These are phyloP conservation scores for Melanomma pulvis-pyrius DNA, from an alignment of 495 filamentous ascomycete species.

Conservation along the genomic window DNA sequence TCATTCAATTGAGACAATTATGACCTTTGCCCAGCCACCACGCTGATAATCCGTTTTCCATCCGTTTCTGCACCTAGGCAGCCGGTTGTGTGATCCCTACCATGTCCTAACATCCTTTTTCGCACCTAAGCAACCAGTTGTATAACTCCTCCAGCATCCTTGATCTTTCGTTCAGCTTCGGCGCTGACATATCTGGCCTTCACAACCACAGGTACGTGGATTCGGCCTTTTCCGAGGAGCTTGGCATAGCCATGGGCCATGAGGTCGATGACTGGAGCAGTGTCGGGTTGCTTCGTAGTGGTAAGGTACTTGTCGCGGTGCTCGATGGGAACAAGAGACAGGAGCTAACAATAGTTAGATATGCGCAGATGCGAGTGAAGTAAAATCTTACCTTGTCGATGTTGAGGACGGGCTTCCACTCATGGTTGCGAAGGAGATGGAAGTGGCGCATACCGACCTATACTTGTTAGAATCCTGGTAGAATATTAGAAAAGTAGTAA, in stretches of 20 bases:
- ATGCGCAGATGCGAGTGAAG: background rate
- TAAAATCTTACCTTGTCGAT: constrained; percentile 62
- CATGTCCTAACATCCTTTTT: constrained; percentile 58
- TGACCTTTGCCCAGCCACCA: constrained; percentile 44
- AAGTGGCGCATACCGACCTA: constrained; percentile 97
- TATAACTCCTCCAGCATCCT: constrained; percentile 85
- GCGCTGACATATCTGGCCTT: constrained; percentile 85
- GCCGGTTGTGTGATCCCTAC: constrained; percentile 91
- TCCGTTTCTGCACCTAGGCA: constrained; percentile 57
- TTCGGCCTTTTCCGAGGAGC: constrained; percentile 87
- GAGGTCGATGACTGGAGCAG: constrained; percentile 89
- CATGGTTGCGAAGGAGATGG: constrained; percentile 85
- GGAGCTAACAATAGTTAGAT: constrained; percentile 57
- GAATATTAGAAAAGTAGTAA: too few relatives aligned
- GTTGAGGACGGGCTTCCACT: constrained; percentile 93
- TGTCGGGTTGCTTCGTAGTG: constrained; percentile 65
- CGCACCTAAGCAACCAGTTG: constrained; percentile 80
- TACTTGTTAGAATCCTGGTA: too few relatives aligned
- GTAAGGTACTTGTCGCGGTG: constrained; percentile 79
- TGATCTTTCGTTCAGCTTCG: constrained; percentile 93
- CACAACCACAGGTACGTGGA: constrained; percentile 83
- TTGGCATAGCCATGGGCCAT: constrained; percentile 90
- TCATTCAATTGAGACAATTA: constrained; percentile 28
- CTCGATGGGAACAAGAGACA: constrained; percentile 79
- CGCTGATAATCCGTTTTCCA: constrained; percentile 34